Evolutionary conservation across 768 basidiomycete species (phyloP), one percentile per base, ranked within the genome.

Genomic region (Dioszegia hungarica): DNA sequence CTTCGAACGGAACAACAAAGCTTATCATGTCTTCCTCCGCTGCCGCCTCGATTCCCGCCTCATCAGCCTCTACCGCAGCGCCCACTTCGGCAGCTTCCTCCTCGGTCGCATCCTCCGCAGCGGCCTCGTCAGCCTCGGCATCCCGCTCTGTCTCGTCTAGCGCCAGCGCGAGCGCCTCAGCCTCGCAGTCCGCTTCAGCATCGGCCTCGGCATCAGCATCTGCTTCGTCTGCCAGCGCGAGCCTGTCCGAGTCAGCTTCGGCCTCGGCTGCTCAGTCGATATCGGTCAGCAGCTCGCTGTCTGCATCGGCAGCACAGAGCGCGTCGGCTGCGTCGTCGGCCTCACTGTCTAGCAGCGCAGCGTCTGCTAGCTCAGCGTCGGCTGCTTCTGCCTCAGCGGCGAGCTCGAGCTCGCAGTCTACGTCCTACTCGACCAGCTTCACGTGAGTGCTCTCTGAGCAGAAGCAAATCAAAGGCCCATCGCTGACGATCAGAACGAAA

Each of bases 141-240:
- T 56, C 54, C 24, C 22, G 33, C 38, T 50, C 60, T 12, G 47
- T 38, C 47, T 31, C 51, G 14, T 31, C 44, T 17, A 54, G 57
- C 29, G 38, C 50, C 50, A 29, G 44, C 31, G 33, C 39, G 29
- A 57, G 39, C 20, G 52, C 58, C n/a, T n/a, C n/a, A n/a, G n/a
- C n/a, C n/a, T n/a, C n/a, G n/a, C 24, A 59, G 12, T 51, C 54
- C 20, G 25, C 28, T 27, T 59, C 63, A 2, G 48, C 47, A 31
- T 57, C 60, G 5, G 37, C 34, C 19, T 49, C 64, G 15, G 36
- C 49, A 17, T 50, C 54, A n/a, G 43, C 45, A 34, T 56, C 57
- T 9, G n/a, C 29, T 14, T 33, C 29, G 36, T 56, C 54, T 19
- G 52, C 14, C 24, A 28, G 22, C 24, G 49, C 24, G 11, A 51